phyloP scores from a whole-genome alignment of 1,284 basidiomycete species.

The Stygiomarasmius scandens region DNA sequence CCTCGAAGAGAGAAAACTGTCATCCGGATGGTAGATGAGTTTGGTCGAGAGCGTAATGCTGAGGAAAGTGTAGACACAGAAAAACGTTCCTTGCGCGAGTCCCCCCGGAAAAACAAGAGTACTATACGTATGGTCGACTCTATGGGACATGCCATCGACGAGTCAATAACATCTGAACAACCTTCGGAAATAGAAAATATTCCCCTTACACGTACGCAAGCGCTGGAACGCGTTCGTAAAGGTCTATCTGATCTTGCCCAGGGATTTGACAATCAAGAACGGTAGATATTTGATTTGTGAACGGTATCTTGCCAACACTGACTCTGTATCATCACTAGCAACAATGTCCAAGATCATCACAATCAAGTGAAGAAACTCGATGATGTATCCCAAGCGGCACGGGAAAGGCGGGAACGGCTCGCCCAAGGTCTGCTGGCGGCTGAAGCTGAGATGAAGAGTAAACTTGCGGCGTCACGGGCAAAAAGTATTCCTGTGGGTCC shows the following conservation, averaged over 20 bases:
- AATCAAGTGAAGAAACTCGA: conserved; percentile 54
- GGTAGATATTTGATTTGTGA: conserved; percentile 36
- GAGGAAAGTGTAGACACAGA: conserved; percentile 13
- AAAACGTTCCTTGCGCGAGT: conserved; percentile 14
- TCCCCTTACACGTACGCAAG: conserved; percentile 49
- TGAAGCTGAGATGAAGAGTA: conserved; percentile 37
- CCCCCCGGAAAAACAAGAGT: conserved; percentile 40
- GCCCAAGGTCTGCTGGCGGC: conserved; percentile 41
- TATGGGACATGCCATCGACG: conserved; percentile 59
- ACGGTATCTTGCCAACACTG: not conserved
- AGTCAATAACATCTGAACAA: conserved; percentile 27
- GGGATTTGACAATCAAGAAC: conserved; percentile 57
- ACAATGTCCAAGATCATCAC: conserved; percentile 36
- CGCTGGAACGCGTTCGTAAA: conserved; percentile 56
- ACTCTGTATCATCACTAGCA: not conserved
- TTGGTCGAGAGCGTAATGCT: conserved; percentile 42
- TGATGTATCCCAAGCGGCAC: conserved; percentile 54
- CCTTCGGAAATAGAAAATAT: conserved; percentile 26
- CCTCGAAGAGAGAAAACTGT: conserved; percentile 44
- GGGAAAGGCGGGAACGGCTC: conserved; percentile 49
- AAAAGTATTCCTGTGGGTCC: conserved; percentile 16
- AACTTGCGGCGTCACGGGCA: conserved; percentile 37
- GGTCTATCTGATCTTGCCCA: conserved; percentile 58
- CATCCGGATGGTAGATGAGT: conserved; percentile 64
- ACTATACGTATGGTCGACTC: conserved; percentile 65